Conservation (phyloP, 2,329 filamentous ascomycete genomes). For the Diaporthe aspalathi region DNA sequence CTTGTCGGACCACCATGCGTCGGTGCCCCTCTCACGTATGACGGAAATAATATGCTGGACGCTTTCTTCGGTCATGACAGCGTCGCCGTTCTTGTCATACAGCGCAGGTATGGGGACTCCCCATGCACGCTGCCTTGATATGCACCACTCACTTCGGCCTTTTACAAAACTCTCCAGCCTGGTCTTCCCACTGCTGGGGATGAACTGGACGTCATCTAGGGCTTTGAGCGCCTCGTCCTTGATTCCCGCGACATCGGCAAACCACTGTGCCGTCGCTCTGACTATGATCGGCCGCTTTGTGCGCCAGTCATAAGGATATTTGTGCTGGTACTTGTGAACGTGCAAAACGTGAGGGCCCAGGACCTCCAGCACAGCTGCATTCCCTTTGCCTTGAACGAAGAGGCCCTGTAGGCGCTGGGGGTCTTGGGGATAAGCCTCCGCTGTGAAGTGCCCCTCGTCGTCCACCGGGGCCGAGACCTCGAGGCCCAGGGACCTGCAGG, state of each 20-base stretch:
- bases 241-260: constrained; percentile 88
- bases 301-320: constrained; percentile 98
- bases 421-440: constrained; percentile 78
- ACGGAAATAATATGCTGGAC: constrained; percentile 87
- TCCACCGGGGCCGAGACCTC: constrained; percentile 85
- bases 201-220: constrained; percentile 78
- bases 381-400: constrained; percentile 60
- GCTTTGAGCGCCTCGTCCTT: constrained; percentile 78
- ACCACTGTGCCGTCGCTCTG: constrained; percentile 96
- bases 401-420: constrained; percentile 75
- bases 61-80: constrained; percentile 81
- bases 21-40: constrained; percentile 81
- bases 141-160: constrained; percentile 95
- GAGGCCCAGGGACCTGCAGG: constrained; percentile 78
- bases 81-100: constrained; percentile 78
- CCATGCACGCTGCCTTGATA: constrained; percentile 95
- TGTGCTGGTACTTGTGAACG: constrained; percentile 81
- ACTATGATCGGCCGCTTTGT: constrained; percentile 94
- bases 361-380: constrained; percentile 71
- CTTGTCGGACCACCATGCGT: constrained; percentile 93
- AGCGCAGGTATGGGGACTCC: constrained; percentile 95
- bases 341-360: constrained; percentile 74
- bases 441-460: constrained; percentile 82
- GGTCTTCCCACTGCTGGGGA: constrained; percentile 78
- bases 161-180: constrained; percentile 88